These are phyloP conservation scores for Aspergillus sp. DNA, from an alignment of 2,329 filamentous ascomycete species.

Conservation along the genomic window DNA sequence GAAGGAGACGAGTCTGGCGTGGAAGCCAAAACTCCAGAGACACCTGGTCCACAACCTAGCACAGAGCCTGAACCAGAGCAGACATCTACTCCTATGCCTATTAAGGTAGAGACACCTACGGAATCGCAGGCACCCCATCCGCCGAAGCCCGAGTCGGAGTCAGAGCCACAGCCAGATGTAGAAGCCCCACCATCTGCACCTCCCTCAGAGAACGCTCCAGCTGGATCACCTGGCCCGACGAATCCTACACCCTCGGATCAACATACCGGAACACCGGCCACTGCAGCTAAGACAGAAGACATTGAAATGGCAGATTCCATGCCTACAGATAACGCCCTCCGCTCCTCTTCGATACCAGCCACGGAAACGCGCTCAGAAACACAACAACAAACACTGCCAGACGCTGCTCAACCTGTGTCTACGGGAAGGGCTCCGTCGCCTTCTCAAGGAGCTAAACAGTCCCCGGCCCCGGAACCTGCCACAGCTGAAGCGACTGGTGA, in stretches of 20 bases:
- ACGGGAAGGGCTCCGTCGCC: background rate
- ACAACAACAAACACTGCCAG: constrained; percentile 1
- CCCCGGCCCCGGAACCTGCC: background rate
- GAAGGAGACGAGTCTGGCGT: constrained; percentile 52
- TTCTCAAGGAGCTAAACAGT: constrained; percentile 4
- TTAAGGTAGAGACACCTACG: constrained; percentile 1
- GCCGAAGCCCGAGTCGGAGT: background rate
- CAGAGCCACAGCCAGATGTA: background rate
- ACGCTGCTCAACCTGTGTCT: background rate
- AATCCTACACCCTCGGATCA: constrained; percentile 1
- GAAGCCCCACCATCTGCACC: background rate
- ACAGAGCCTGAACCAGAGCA: constrained; percentile 18
- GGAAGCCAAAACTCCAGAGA: constrained; percentile 46
- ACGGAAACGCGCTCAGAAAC: background rate
- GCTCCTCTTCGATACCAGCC: background rate
- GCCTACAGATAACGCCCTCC: background rate
- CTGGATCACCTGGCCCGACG: background rate
- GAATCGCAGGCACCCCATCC: constrained; percentile 1
- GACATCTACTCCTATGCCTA: constrained; percentile 4
- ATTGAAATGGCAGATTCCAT: constrained; percentile 19
- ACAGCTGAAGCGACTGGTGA: background rate
- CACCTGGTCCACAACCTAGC: constrained; percentile 31
- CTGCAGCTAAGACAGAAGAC: constrained; percentile 10
- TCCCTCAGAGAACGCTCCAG: constrained; percentile 1
- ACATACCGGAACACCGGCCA: background rate